A percentile compares a stretch with the other conserved stretches of the same genome.
Conservation (phyloP, 2,329 filamentous ascomycete species). For the Exophiala dermatitidis region DNA sequence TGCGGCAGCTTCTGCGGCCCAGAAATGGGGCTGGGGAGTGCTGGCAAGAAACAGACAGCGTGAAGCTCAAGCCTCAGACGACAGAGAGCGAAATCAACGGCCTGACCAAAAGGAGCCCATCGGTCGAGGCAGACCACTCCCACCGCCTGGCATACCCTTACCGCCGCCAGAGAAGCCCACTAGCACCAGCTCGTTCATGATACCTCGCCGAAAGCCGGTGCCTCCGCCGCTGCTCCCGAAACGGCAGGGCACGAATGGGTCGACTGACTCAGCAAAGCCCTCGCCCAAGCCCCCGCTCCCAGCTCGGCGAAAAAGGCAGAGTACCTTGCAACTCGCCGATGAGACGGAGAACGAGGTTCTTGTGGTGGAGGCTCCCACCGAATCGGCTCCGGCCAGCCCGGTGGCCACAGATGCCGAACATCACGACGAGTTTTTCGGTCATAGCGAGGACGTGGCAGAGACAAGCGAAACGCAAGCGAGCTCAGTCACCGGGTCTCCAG, state of each 20-base stretch:
- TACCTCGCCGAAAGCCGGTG: conserved; percentile 60
- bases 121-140: conserved; percentile 73
- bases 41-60: conserved; percentile 34
- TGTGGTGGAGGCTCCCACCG: conserved; percentile 58
- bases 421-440: conserved; percentile 26
- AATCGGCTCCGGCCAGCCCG: conserved; percentile 54
- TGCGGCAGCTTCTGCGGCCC: conserved; percentile 50
- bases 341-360: conserved; percentile 47
- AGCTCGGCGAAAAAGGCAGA: conserved; percentile 38
- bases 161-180: conserved; percentile 58
- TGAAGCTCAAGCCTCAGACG: conserved; percentile 32
- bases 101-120: conserved; percentile 60
- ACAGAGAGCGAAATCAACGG: conserved; percentile 34
- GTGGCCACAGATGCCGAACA: conserved; percentile 29
- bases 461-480: neutral
- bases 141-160: conserved; percentile 71
- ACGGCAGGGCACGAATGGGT: conserved; percentile 27
- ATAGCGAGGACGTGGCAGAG: conserved; percentile 14
- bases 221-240: conserved; percentile 35
- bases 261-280: conserved; percentile 25
- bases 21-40: conserved; percentile 53
- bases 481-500: neutral
- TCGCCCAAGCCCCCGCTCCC: conserved; percentile 38
- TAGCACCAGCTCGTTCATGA: conserved; percentile 50
- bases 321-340: conserved; percentile 28